These are phyloP conservation scores for Penicillium decumbens DNA, from an alignment of 2,329 filamentous ascomycete genomes.

Conservation along the genomic window DNA sequence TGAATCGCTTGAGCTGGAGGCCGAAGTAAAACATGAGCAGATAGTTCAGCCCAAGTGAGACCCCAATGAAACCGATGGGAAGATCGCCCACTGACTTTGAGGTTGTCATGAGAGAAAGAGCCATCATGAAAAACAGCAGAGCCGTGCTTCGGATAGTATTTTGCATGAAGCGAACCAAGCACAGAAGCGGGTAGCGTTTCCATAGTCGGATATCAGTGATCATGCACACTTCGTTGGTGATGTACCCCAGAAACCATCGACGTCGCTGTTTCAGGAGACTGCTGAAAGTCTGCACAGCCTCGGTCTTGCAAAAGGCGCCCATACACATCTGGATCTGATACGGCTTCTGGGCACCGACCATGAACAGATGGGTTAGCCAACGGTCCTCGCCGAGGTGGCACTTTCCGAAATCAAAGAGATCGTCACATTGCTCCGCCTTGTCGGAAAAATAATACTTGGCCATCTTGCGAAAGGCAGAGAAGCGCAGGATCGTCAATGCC, in stretches of 20 bases:
- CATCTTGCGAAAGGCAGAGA: constrained; percentile 94
- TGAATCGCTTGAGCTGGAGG: constrained; percentile 77
- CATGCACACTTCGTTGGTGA: constrained; percentile 98
- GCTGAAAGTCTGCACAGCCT: constrained; percentile 82
- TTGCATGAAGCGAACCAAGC: constrained; percentile 85
- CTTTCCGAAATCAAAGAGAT: constrained; percentile 95
- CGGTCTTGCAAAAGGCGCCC: constrained; percentile 95
- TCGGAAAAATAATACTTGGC: constrained; percentile 98
- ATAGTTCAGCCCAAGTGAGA: constrained; percentile 92
- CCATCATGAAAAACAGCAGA: constrained; percentile 88
- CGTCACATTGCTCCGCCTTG: constrained; percentile 90
- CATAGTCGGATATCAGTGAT: constrained; percentile 88
- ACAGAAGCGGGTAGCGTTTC: constrained; percentile 82
- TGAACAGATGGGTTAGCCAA: constrained; percentile 97
- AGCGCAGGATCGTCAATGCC: constrained; percentile 90
- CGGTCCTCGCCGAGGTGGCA: constrained; percentile 92
- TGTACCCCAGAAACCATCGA: constrained; percentile 94
- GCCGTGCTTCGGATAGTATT: constrained; percentile 95
- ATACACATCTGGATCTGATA: constrained; percentile 98
- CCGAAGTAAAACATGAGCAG: constrained; percentile 95
- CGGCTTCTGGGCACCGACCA: constrained; percentile 89
- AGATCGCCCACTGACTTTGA: constrained; percentile 72
- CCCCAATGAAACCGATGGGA: constrained; percentile 86
- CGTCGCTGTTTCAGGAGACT: constrained; percentile 90
- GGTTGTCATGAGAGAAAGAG: constrained; percentile 79